These are phyloP conservation scores for Penicillium macrosclerotiorum DNA, from an alignment of 495 filamentous ascomycete species.

Conservation along the genomic window DNA sequence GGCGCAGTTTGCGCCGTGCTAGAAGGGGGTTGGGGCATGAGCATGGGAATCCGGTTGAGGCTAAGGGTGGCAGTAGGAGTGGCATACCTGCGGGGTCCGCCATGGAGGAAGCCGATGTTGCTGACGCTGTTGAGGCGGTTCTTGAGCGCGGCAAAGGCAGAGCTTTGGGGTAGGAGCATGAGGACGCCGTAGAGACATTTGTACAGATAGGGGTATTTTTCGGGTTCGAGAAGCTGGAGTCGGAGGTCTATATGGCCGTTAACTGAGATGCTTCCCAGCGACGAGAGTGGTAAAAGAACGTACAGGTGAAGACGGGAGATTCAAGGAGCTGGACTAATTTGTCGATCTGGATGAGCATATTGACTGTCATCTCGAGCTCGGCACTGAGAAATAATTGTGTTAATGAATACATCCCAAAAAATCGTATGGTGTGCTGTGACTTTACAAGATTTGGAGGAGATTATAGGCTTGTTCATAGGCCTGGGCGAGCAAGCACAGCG, in stretches of 20 bases:
- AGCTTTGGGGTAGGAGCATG: constrained; percentile 97
- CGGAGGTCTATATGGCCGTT: constrained; percentile 67
- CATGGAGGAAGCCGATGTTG: constrained; percentile 93
- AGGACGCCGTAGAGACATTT: constrained; percentile 97
- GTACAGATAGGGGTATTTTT: constrained; percentile 93
- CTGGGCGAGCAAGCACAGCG: constrained; percentile 90
- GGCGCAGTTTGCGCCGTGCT: constrained; percentile 16
- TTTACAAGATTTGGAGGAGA: constrained; percentile 91
- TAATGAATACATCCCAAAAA: no score
- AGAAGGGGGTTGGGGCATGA: constrained; percentile 11
- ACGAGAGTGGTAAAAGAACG: constrained; percentile 9
- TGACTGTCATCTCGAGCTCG: constrained; percentile 98
- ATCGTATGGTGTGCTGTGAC: no score
- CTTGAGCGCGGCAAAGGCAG: constrained; percentile 93
- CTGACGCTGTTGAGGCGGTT: constrained; percentile 96
- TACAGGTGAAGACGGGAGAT: constrained; percentile 96
- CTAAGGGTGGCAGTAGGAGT: not conserved
- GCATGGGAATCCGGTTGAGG: not conserved
- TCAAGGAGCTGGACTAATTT: constrained; percentile 97
- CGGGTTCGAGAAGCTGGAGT: constrained; percentile 95
- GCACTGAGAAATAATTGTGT: constrained; percentile 60
- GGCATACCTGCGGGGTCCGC: constrained; percentile 77
- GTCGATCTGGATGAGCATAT: constrained; percentile 98
- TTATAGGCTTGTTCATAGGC: constrained; percentile 99
- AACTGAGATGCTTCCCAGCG: not conserved